Evolutionary conservation across 768 basidiomycete species (phyloP).

Genomic region (Boletus insuetus): DNA sequence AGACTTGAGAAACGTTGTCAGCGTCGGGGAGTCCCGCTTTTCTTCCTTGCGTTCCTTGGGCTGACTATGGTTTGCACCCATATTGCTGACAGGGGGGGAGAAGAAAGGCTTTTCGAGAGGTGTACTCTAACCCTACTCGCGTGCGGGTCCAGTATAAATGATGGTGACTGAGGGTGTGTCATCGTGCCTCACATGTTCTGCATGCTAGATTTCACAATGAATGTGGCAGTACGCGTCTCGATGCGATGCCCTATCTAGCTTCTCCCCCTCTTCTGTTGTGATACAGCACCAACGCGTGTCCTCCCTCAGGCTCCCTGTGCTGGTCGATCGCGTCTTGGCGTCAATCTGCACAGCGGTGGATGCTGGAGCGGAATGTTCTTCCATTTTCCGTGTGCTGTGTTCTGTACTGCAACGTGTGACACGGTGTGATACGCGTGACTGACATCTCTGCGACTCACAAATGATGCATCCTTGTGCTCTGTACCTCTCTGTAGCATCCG

Average conservation of each 20-base stretch:
- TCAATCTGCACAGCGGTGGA: slow-evolving; percentile 12
- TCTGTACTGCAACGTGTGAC: not conserved
- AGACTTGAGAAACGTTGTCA: slow-evolving; percentile 25
- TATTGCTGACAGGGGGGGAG: slow-evolving; percentile 3
- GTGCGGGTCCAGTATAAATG: slow-evolving; percentile 19
- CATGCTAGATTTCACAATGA: slow-evolving; percentile 23
- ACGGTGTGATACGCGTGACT: no score
- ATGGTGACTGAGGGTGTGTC: slow-evolving; percentile 15
- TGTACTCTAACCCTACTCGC: slow-evolving; percentile 16
- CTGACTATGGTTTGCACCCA: slow-evolving; percentile 30
- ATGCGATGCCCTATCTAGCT: slow-evolving; percentile 19
- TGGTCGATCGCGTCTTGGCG: slow-evolving; percentile 5
- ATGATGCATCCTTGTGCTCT: no score
- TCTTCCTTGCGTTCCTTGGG: slow-evolving; percentile 22
- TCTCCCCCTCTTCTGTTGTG: slow-evolving; percentile 18
- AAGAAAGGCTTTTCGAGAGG: not conserved
- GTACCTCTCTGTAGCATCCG: not conserved
- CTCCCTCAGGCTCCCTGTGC: slow-evolving; percentile 1
- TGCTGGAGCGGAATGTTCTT: slow-evolving; percentile 1
- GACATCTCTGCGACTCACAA: no score
- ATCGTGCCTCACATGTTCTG: slow-evolving; percentile 29
- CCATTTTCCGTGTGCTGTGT: slow-evolving; percentile 14
- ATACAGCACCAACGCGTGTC: slow-evolving; percentile 12
- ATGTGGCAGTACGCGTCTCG: slow-evolving; percentile 4
- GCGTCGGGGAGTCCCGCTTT: slow-evolving; percentile 23